Evolutionary conservation across 768 basidiomycete genomes (phyloP).

Genomic region (Cyclocybe cylindracea): DNA sequence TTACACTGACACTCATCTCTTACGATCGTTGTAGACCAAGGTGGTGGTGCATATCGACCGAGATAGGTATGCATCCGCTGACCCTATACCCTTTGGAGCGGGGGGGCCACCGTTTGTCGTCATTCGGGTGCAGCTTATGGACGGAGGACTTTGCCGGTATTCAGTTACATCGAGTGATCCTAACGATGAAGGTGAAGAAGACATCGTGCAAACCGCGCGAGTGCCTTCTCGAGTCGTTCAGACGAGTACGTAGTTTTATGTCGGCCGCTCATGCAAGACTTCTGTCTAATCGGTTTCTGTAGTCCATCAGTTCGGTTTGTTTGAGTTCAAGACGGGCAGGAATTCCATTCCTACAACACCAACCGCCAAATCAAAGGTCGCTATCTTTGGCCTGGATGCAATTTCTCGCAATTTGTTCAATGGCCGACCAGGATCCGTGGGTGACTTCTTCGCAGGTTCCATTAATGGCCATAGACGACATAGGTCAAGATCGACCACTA

Average conservation of each 20-base stretch:
- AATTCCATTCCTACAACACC: constrained; percentile 86
- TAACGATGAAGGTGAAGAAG: constrained; percentile 74
- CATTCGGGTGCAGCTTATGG: constrained; percentile 80
- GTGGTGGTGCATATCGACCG: constrained; percentile 87
- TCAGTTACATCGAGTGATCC: constrained; percentile 75
- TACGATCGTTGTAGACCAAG: constrained; percentile 62
- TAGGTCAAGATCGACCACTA: constrained; percentile 58
- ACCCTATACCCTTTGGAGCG: constrained; percentile 76
- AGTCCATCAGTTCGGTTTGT: constrained; percentile 90
- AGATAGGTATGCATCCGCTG: constrained; percentile 72
- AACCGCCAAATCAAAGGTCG: constrained; percentile 73
- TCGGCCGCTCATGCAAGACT: neutral
- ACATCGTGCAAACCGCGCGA: constrained; percentile 75
- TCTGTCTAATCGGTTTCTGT: constrained; percentile 3
- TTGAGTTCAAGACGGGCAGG: constrained; percentile 78
- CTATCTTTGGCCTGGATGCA: constrained; percentile 88
- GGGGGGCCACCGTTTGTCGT: constrained; percentile 73
- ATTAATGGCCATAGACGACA: constrained; percentile 67
- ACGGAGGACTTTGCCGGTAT: constrained; percentile 80
- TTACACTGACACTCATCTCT: constrained; percentile 4
- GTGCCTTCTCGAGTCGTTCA: constrained; percentile 78
- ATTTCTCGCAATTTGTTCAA: constrained; percentile 90
- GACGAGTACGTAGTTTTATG: constrained; percentile 61
- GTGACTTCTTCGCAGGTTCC: constrained; percentile 76
- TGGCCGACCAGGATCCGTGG: constrained; percentile 65